Percentiles rank a stretch among this genome's conserved stretches.
Conservation (phyloP, 495 filamentous ascomycete species). For the Lophium mytilinum region DNA sequence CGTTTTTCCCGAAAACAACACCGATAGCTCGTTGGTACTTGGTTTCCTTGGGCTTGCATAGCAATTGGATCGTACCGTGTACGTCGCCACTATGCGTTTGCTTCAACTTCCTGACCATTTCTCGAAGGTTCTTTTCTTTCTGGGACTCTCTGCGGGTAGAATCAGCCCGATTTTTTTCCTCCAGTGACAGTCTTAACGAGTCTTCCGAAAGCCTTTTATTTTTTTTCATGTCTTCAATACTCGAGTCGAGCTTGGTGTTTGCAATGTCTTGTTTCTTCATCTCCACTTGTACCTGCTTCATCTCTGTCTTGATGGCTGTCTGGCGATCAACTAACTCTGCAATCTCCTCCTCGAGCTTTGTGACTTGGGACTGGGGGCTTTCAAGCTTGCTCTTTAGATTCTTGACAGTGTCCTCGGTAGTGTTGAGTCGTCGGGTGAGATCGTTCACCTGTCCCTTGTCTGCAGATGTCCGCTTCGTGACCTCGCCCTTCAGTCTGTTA, state of each 20-base stretch:
- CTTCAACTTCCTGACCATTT: constrained; percentile 76
- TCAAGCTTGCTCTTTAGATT: constrained; percentile 83
- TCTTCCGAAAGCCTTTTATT: too few relatives aligned
- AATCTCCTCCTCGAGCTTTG: constrained; percentile 66
- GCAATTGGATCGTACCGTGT: constrained; percentile 78
- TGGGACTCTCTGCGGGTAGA: constrained; percentile 76
- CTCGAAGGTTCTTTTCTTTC: constrained; percentile 65
- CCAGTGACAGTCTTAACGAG: too few relatives aligned
- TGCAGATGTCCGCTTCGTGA: constrained; percentile 71
- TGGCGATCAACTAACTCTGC: constrained; percentile 60
- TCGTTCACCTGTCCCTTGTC: constrained; percentile 81
- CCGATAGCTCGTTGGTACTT: constrained; percentile 90
- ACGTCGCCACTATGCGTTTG: constrained; percentile 80
- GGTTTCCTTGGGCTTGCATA: constrained; percentile 93
- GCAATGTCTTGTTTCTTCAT: constrained; percentile 88
- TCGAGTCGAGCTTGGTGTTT: constrained; percentile 56
- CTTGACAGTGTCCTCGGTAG: constrained; percentile 79
- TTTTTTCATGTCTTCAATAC: too few relatives aligned
- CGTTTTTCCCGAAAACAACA: constrained; percentile 84
- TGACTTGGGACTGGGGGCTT: constrained; percentile 58
- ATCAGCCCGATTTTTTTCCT: constrained; percentile 42
- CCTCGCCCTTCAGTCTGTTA: constrained; percentile 74
- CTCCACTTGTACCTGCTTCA: constrained; percentile 61
- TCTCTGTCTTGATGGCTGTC: constrained; percentile 46
- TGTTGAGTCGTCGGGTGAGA: constrained; percentile 73